Conservation (phyloP, 2,329 filamentous ascomycete species). For the Calonectria pteridis region DNA sequence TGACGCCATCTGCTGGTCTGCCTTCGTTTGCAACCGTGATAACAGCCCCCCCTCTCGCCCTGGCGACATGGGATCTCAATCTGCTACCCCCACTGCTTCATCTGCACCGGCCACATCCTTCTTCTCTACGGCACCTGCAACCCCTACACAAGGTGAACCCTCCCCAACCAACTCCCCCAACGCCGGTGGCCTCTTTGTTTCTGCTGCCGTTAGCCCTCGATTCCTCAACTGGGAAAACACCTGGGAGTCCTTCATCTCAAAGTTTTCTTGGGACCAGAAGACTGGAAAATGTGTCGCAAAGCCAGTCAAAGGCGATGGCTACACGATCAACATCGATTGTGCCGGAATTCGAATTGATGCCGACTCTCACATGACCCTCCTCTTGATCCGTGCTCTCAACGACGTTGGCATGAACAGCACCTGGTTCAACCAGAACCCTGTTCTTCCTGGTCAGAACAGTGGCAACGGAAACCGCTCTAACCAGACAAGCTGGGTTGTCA, state of each 20-base stretch:
- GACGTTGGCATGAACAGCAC: constrained; percentile 54
- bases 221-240: constrained; percentile 56
- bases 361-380: constrained; percentile 55
- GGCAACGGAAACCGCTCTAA: constrained; percentile 44
- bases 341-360: constrained; percentile 53
- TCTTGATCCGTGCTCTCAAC: constrained; percentile 54
- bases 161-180: constrained; percentile 47
- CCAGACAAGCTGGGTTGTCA: constrained; percentile 52
- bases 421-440: constrained; percentile 56
- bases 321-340: constrained; percentile 53
- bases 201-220: constrained; percentile 51
- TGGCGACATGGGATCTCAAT: constrained; percentile 51
- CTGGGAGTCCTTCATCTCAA: constrained; percentile 55
- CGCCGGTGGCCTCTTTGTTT: constrained; percentile 48
- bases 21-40: constrained; percentile 57
- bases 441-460: constrained; percentile 49
- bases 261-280: constrained; percentile 55
- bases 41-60: constrained; percentile 49
- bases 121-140: constrained; percentile 46
- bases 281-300: constrained; percentile 51
- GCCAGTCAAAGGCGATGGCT: constrained; percentile 51
- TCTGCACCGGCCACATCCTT: constrained; percentile 50
- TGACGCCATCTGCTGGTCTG: constrained; percentile 55
- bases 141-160: constrained; percentile 43
- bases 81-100: constrained; percentile 49